These are phyloP conservation scores for Cordyceps javanica DNA, from an alignment of 2,329 filamentous ascomycete genomes.

Conservation along the genomic window DNA sequence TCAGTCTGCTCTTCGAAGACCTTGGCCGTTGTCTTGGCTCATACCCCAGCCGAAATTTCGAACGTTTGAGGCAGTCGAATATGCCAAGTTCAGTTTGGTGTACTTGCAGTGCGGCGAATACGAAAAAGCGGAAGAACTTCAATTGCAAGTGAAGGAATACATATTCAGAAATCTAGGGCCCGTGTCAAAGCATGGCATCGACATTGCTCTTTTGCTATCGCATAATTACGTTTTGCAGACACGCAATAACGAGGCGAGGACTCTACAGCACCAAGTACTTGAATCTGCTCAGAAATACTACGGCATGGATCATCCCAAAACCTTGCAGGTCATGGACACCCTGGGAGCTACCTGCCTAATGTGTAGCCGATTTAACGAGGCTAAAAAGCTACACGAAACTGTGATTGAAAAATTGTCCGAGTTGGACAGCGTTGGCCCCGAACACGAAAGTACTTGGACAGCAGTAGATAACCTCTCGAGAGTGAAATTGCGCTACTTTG, in stretches of 20 bases:
- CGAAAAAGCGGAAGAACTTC: not conserved
- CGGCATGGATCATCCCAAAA: not conserved
- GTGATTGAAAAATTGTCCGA: not conserved
- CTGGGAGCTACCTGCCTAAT: slow-evolving; percentile 3
- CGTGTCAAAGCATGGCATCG: not conserved
- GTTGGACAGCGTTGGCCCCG: not conserved
- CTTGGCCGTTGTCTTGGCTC: not conserved
- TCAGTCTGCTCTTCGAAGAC: not conserved
- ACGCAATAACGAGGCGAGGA: slow-evolving; percentile 2
- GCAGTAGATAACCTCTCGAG: slow-evolving; percentile 1
- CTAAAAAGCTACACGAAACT: not conserved
- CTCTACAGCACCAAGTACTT: not conserved
- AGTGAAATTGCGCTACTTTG: not conserved
- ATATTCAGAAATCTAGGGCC: not conserved
- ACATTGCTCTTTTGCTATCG: not conserved
- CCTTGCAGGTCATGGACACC: slow-evolving; percentile 5
- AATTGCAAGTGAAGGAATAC: slow-evolving; percentile 1
- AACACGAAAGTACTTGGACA: not conserved
- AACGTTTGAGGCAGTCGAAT: not conserved
- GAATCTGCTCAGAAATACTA: not conserved
- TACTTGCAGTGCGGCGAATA: slow-evolving; percentile 2
- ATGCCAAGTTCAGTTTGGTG: slow-evolving; percentile 2
- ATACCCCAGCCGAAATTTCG: not conserved
- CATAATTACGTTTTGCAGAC: slow-evolving; percentile 4
- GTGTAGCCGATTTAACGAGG: not conserved